Conservation (phyloP, 177 flowering plant species). For the Vitis hybrid region DNA sequence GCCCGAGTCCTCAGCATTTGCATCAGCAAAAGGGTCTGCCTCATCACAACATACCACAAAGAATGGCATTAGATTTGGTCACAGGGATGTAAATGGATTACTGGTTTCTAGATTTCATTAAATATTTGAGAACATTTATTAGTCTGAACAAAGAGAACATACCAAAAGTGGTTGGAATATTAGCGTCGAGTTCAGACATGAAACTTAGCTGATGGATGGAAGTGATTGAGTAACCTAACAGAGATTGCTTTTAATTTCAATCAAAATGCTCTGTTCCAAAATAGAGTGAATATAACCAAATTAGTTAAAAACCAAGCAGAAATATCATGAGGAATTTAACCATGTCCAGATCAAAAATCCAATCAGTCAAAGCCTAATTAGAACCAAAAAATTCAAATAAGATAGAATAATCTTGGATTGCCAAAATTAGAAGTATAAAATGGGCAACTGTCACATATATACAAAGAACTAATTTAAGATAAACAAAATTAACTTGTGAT, state of each 20-base stretch:
- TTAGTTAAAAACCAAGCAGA: too few species aligned
- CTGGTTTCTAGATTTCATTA: not conserved
- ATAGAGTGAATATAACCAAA: not conserved
- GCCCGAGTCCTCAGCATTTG: slow-evolving; percentile 72
- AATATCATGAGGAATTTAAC: too few species aligned
- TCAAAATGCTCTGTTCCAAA: slow-evolving; percentile 4
- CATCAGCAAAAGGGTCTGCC: slow-evolving; percentile 71
- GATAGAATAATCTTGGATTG: too few species aligned
- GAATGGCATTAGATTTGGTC: not conserved
- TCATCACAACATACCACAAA: not conserved
- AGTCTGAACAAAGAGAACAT: not conserved
- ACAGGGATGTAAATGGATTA: not conserved
- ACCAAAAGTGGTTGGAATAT: slow-evolving; percentile 42
- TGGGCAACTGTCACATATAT: too few species aligned
- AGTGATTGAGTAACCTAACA: slow-evolving; percentile 16
- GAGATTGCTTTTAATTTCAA: not conserved
- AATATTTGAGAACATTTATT: not conserved
- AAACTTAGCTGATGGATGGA: slow-evolving; percentile 21
- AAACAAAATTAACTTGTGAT: too few species aligned
- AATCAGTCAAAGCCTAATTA: too few species aligned
- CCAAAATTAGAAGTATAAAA: too few species aligned
- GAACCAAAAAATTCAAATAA: too few species aligned
- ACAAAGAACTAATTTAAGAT: too few species aligned
- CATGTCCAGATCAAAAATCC: too few species aligned
- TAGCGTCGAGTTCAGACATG: slow-evolving; percentile 45